phyloP scores from a whole-genome alignment of 2,329 filamentous ascomycete genomes.

The Aspergillus awamori region DNA sequence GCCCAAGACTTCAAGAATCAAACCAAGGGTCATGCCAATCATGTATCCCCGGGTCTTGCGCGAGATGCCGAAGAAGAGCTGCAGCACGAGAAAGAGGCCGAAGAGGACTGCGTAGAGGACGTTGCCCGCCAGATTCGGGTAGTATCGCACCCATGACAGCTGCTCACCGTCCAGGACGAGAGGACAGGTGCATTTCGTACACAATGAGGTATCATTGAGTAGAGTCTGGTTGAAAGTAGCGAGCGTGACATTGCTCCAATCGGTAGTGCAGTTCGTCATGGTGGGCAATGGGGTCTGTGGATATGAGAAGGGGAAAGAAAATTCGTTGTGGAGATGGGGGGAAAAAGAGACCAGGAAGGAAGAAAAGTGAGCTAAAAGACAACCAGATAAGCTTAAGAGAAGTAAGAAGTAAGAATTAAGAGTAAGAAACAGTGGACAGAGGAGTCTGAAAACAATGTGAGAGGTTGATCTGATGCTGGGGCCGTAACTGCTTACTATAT shows the following conservation, averaged over 20 bases:
- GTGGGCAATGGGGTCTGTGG: background rate
- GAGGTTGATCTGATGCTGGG: background rate
- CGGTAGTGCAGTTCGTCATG: background rate
- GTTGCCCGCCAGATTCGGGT: slow-evolving; percentile 58
- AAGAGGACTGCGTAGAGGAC: slow-evolving; percentile 56
- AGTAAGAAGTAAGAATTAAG: background rate
- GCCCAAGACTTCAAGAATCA: slow-evolving; percentile 60
- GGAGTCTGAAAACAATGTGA: background rate
- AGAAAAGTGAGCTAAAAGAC: background rate
- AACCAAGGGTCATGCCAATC: slow-evolving; percentile 56
- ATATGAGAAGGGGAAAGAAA: background rate
- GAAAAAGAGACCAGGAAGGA: background rate
- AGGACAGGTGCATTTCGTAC: background rate
- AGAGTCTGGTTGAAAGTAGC: background rate
- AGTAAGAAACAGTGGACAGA: background rate
- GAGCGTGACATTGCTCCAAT: slow-evolving; percentile 1
- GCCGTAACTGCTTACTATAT: background rate
- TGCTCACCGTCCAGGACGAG: background rate
- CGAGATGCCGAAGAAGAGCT: slow-evolving; percentile 46
- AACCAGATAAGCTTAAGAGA: background rate
- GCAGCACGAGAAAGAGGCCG: slow-evolving; percentile 45
- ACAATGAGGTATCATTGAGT: background rate
- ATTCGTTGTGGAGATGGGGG: background rate
- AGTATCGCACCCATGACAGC: slow-evolving; percentile 42
- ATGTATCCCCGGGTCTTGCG: slow-evolving; percentile 55